Percentiles rank a stretch among this genome's conserved stretches.
Conservation (phyloP, 2,329 filamentous ascomycete genomes). For the Microcera coccophila region DNA sequence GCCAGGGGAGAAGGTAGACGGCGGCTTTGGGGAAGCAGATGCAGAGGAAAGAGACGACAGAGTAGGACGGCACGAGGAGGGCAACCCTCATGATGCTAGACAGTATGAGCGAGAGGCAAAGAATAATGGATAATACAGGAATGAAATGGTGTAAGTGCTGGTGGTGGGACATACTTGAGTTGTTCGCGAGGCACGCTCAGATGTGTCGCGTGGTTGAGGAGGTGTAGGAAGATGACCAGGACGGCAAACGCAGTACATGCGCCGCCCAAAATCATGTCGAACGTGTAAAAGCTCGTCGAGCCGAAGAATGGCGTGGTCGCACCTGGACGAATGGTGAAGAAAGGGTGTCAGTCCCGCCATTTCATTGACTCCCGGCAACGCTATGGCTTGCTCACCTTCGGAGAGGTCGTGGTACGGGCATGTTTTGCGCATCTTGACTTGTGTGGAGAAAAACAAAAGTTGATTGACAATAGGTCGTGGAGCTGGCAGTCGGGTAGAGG, state of each 20-base stretch:
- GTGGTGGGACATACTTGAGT: slow-evolving; percentile 20
- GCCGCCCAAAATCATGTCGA: slow-evolving; percentile 18
- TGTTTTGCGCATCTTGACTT: too few relatives aligned
- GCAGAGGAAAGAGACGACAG: slow-evolving; percentile 16
- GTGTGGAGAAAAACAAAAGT: too few relatives aligned
- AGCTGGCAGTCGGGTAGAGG: too few relatives aligned
- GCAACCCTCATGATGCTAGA: slow-evolving; percentile 2
- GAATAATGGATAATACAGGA: slow-evolving; percentile 19
- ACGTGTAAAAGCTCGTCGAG: slow-evolving; percentile 10
- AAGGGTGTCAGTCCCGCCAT: too few relatives aligned
- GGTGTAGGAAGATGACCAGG: slow-evolving; percentile 12
- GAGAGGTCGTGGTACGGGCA: too few relatives aligned
- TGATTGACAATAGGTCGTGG: too few relatives aligned
- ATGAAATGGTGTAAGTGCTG: slow-evolving; percentile 15
- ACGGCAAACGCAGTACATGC: slow-evolving; percentile 14
- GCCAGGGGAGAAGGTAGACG: not conserved
- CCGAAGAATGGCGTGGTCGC: slow-evolving; percentile 2
- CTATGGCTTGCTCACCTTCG: too few relatives aligned
- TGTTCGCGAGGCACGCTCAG: slow-evolving; percentile 19
- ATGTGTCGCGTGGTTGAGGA: slow-evolving; percentile 17
- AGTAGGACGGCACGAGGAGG: slow-evolving; percentile 14
- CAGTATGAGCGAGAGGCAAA: slow-evolving; percentile 16
- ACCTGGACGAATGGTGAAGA: too few relatives aligned
- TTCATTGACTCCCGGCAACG: too few relatives aligned
- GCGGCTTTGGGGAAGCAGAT: not conserved